Percentiles rank a stretch among this genome's conserved stretches.
phyloP scores from a whole-genome alignment of 2,329 filamentous ascomycete species.

The Coleophoma eucalyptorum region DNA sequence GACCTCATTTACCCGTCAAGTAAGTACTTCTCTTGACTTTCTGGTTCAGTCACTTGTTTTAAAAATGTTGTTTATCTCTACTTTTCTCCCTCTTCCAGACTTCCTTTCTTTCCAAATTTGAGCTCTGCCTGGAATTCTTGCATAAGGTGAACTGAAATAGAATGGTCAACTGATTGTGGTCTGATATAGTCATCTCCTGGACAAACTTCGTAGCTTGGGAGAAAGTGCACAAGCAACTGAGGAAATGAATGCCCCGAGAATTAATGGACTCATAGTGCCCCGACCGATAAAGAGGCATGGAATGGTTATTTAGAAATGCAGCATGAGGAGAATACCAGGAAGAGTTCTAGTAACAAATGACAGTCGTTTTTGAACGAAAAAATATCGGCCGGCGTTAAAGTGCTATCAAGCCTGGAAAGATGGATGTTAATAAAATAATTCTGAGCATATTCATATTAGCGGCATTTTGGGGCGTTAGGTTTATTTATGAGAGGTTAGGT shows the following conservation, averaged over 20 bases:
- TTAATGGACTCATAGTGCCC: slow-evolving; percentile 32
- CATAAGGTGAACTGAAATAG: too few relatives aligned
- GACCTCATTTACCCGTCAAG: slow-evolving; percentile 52
- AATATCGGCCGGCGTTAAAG: too few relatives aligned
- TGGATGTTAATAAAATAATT: too few relatives aligned
- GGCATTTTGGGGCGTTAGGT: too few relatives aligned
- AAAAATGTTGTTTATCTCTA: background rate
- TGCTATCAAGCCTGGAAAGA: too few relatives aligned
- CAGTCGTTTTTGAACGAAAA: too few relatives aligned
- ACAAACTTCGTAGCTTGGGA: slow-evolving; percentile 46
- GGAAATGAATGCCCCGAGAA: slow-evolving; percentile 23
- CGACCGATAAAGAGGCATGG: slow-evolving; percentile 37
- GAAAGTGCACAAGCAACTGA: slow-evolving; percentile 27
- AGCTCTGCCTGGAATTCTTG: background rate
- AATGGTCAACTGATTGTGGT: too few relatives aligned
- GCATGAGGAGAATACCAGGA: too few relatives aligned
- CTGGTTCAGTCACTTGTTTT: background rate
- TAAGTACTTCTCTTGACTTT: slow-evolving; percentile 39
- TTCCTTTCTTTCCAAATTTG: background rate
- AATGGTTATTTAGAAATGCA: background rate
- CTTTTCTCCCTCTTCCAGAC: background rate
- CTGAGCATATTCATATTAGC: too few relatives aligned
- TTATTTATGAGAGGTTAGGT: too few relatives aligned
- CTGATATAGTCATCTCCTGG: slow-evolving; percentile 45
- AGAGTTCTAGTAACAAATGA: too few relatives aligned